Evolutionary conservation across 805 yeast species (phyloP), one percentile per base, ranked within the genome.

Genomic region (Hanseniaspora clermontiae): DNA sequence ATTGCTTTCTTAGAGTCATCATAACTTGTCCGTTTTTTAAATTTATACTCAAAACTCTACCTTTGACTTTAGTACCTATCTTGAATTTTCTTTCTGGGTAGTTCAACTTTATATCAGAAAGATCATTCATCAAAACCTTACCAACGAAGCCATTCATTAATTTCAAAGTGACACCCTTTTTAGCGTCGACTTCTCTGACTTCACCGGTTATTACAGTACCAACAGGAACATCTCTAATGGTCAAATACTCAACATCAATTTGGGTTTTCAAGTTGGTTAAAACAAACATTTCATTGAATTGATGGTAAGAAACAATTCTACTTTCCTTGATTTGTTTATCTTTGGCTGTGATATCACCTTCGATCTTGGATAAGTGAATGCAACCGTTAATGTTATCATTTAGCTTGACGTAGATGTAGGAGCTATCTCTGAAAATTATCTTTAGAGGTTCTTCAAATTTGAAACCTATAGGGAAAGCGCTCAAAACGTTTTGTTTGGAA

Each of bases 81-180:
- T 86, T 87, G 75, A 83, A 91, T 64, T 88, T 87, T 73, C 93
- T 79, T 70, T 93, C 97, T 6, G 98, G 98, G 65, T 91, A 84
- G 2, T 81, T 80, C 60, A 91, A 74, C 66, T 81, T 83, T 58
- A 85, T 77, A 68, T 93, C 99, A 61, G 95, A 83, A 68, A 93
- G 78, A 63, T 91, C 96, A 29, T 72, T 65, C 31, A 80, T 74
- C 14, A 87, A 83, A 32, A 87, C 97, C 60, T 77, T 71, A 5
- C 88, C 98, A 45, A 77, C 82, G 61, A 84, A 86, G 50, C 78
- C 76, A 53, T 80, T 82, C 59, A 82, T 81, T 11, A 88, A 64
- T 62, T 78, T 80, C 34, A 93, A 75, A 36, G 79, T 67, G 34
- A 93, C 75, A 24, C 96, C 96, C 52, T 75, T 74, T 49, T 80